phyloP scores from a whole-genome alignment of 2,329 filamentous ascomycete species.

The Colletotrichum cereale region DNA sequence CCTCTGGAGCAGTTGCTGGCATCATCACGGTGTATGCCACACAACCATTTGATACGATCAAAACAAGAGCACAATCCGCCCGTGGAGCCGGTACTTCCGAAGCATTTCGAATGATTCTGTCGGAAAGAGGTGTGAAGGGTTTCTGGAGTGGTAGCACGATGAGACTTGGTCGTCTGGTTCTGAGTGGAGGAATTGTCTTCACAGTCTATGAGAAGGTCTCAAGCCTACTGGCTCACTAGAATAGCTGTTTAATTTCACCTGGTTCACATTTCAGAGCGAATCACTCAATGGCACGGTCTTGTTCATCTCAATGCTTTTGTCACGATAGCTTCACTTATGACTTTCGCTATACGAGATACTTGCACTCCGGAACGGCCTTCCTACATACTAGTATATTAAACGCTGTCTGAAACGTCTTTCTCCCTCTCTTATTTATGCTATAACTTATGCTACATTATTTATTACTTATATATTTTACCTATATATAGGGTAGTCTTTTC shows the following conservation, averaged over 20 bases:
- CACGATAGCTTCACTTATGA: no score
- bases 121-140: constrained; percentile 68
- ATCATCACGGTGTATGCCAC: constrained; percentile 70
- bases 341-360: no score
- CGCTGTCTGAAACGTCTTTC: no score
- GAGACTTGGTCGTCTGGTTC: constrained; percentile 72
- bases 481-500: no score
- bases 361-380: no score
- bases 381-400: no score
- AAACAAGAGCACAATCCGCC: constrained; percentile 72
- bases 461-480: no score
- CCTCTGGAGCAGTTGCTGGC: constrained; percentile 71
- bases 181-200: constrained; percentile 76
- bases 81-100: constrained; percentile 68
- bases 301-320: neutral
- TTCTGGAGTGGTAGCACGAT: constrained; percentile 79
- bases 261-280: neutral
- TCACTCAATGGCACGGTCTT: neutral
- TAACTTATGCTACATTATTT: no score
- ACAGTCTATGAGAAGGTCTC: constrained; percentile 71
- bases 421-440: no score
- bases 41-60: constrained; percentile 73
- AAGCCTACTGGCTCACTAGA: constrained; percentile 51
- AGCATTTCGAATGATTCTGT: constrained; percentile 65
- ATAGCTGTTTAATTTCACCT: neutral